Evolutionary conservation across 805 yeast genomes (phyloP).

Genomic region (Zygotorulaspora chibaensis): DNA sequence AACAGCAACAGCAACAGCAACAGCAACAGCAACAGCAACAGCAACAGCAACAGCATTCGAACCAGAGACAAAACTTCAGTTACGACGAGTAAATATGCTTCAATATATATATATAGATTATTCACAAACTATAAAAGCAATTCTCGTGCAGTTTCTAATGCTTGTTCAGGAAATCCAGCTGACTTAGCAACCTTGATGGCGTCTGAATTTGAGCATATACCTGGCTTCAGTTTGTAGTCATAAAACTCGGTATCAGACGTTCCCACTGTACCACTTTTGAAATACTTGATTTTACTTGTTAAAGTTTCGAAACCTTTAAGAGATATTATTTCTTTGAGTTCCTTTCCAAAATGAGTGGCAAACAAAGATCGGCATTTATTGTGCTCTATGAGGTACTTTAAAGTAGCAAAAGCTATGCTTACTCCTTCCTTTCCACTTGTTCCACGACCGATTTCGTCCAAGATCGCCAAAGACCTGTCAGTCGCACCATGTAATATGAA

Average conservation of each 20-base stretch:
- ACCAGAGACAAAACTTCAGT: constrained; percentile 10
- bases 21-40: too few species aligned
- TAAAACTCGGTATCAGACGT: constrained; percentile 23
- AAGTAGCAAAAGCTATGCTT: constrained; percentile 76
- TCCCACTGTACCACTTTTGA: constrained; percentile 27
- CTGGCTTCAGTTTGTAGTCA: constrained; percentile 57
- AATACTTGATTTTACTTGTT: constrained; percentile 17
- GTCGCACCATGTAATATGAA: constrained; percentile 65
- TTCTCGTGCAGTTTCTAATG: constrained; percentile 48
- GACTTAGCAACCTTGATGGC: constrained; percentile 71
- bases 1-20: constrained; percentile 14
- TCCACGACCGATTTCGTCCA: constrained; percentile 90
- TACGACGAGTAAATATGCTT: constrained; percentile 6
- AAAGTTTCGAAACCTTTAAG: constrained; percentile 26
- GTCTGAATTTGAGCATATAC: constrained; percentile 70
- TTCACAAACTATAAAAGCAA: constrained; percentile 18
- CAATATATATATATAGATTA: neutral
- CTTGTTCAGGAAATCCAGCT: constrained; percentile 71
- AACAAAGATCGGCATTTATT: constrained; percentile 73
- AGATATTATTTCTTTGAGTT: constrained; percentile 41
- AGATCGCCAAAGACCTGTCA: constrained; percentile 60
- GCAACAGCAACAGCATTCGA: constrained; percentile 17
- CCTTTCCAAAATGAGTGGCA: constrained; percentile 81
- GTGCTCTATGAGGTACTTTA: constrained; percentile 48
- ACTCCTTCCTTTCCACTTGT: constrained; percentile 82